Conservation (phyloP, 768 basidiomycete species). For the Boletus huronensis region DNA sequence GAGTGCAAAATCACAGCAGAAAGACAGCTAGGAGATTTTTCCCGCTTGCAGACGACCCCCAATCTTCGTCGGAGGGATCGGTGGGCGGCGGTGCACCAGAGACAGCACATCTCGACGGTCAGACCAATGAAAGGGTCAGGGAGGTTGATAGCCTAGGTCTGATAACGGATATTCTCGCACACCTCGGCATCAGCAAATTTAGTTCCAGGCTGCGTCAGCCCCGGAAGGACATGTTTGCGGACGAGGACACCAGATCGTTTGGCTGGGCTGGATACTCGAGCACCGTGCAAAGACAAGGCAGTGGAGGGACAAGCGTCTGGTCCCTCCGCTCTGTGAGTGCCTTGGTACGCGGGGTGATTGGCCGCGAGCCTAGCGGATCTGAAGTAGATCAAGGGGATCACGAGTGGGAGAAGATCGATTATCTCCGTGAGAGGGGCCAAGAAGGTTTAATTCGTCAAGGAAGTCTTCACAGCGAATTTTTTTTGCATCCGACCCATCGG, state of each 20-base stretch:
- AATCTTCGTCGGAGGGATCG: slow-evolving; percentile 8
- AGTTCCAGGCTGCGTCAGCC: slow-evolving; percentile 12
- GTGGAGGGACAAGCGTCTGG: slow-evolving; percentile 47
- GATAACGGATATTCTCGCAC: slow-evolving; percentile 20
- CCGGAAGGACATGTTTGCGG: slow-evolving; percentile 72
- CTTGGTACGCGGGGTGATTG: slow-evolving; percentile 27
- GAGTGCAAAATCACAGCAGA: slow-evolving; percentile 16
- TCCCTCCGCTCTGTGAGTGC: slow-evolving; percentile 44
- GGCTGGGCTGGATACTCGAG: slow-evolving; percentile 16
- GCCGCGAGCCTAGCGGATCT: slow-evolving; percentile 28
- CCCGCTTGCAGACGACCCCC: slow-evolving; percentile 20
- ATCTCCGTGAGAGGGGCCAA: slow-evolving; percentile 8
- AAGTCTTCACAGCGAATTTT: slow-evolving; percentile 6
- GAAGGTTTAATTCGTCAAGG: slow-evolving; percentile 23
- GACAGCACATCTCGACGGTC: background rate
- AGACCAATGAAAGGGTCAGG: background rate
- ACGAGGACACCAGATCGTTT: slow-evolving; percentile 65
- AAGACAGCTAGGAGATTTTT: slow-evolving; percentile 12
- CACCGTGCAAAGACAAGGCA: slow-evolving; percentile 35
- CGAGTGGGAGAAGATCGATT: slow-evolving; percentile 21
- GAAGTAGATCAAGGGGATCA: slow-evolving; percentile 12
- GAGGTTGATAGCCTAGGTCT: background rate
- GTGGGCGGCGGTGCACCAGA: slow-evolving; percentile 7
- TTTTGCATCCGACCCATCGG: slow-evolving; percentile 9
- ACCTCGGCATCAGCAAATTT: slow-evolving; percentile 22